A percentile compares a stretch with the other conserved stretches of the same genome.
Conservation (phyloP, 2,329 filamentous ascomycete species). For the Fusarium sambucinum region DNA sequence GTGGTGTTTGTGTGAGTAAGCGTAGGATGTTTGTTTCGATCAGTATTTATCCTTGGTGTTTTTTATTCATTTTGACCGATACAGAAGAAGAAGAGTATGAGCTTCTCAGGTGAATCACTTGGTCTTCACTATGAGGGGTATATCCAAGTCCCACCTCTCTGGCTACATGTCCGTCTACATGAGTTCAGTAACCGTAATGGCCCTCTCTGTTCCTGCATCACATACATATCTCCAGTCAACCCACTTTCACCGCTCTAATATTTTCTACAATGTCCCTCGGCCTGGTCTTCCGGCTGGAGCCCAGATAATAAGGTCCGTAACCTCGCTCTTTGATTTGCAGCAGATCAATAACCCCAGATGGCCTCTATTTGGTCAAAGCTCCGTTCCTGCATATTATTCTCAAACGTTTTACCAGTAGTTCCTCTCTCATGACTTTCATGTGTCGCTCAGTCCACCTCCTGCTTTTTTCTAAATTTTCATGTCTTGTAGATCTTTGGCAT, state of each 20-base stretch:
- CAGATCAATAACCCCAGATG: constrained; percentile 3
- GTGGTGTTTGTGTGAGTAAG: neutral
- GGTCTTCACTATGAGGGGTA: neutral
- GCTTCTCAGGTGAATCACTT: neutral
- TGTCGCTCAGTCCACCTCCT: too few relatives aligned
- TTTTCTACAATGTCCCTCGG: constrained; percentile 15
- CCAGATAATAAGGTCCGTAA: constrained; percentile 11
- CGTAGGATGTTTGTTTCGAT: constrained; percentile 1
- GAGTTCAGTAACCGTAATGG: neutral
- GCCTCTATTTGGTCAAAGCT: neutral
- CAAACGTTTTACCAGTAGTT: too few relatives aligned
- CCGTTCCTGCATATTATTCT: constrained; percentile 1
- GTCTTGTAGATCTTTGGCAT: neutral
- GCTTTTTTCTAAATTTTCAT: neutral
- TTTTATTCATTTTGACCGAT: neutral
- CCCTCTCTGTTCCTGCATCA: constrained; percentile 4
- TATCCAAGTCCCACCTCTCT: neutral
- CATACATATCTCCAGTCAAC: neutral
- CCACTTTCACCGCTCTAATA: constrained; percentile 10
- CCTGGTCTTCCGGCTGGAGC: constrained; percentile 12
- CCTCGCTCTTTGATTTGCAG: constrained; percentile 22
- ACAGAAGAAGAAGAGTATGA: neutral
- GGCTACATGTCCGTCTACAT: neutral
- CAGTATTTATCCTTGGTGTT: neutral
- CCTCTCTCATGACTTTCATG: neutral